phyloP scores from a whole-genome alignment of 1,284 basidiomycete species.

The Golubevia sp. region DNA sequence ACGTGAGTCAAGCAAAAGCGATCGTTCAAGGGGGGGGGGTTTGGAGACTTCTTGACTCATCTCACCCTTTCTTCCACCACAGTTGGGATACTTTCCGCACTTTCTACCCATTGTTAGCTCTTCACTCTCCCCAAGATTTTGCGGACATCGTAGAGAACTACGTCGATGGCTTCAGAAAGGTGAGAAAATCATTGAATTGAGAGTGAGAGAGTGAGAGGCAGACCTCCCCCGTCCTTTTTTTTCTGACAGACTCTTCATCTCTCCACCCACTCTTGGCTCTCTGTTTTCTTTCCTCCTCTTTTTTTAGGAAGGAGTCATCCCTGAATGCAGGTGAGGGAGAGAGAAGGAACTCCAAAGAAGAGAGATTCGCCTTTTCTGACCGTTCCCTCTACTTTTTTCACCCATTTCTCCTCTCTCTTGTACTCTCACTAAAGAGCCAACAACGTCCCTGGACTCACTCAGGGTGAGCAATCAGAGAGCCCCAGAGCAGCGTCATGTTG shows the following conservation, averaged over 20 bases:
- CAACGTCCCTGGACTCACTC: conserved; percentile 27
- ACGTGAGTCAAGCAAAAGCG: not conserved
- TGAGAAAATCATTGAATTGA: not conserved
- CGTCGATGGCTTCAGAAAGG: conserved; percentile 45
- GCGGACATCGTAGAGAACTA: conserved; percentile 45
- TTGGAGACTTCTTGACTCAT: not conserved
- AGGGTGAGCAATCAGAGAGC: too few relatives aligned
- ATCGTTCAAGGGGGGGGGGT: not conserved
- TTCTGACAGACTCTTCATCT: too few relatives aligned
- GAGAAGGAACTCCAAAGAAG: too few relatives aligned
- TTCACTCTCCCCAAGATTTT: conserved; percentile 34
- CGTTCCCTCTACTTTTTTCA: not conserved
- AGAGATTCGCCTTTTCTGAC: not conserved
- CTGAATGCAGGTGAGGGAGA: too few relatives aligned
- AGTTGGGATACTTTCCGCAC: conserved; percentile 25
- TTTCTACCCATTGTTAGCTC: conserved; percentile 39
- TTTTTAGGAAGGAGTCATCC: too few relatives aligned
- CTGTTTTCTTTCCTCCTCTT: too few relatives aligned
- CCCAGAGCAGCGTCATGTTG: too few relatives aligned
- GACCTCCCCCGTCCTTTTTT: too few relatives aligned
- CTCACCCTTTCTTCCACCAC: not conserved
- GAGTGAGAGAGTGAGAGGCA: not conserved
- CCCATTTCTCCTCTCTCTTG: not conserved
- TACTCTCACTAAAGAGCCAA: conserved; percentile 17
- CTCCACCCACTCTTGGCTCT: too few relatives aligned